phyloP scores from a whole-genome alignment of 2,329 filamentous ascomycete genomes.

The Pestalotiopsis sp. region DNA sequence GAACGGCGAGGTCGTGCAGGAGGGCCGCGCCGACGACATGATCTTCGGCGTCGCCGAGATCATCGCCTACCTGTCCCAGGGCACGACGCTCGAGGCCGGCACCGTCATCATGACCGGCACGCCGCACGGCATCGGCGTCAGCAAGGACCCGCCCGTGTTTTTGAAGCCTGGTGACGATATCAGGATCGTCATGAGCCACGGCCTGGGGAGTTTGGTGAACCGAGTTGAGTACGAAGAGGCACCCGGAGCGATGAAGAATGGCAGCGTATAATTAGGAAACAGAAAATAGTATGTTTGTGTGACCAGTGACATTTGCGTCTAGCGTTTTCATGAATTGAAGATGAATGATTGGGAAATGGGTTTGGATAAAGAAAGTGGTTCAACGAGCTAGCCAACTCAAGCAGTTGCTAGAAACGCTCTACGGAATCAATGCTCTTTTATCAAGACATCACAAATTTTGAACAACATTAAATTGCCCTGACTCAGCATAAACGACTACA shows the following conservation, averaged over 20 bases:
- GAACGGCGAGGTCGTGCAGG: conserved; percentile 26
- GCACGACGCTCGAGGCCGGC: conserved; percentile 26
- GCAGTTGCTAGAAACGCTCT: no score
- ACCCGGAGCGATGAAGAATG: neutral
- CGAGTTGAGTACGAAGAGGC: conserved; percentile 3
- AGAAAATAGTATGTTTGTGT: no score
- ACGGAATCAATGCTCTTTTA: no score
- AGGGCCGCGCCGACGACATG: conserved; percentile 24
- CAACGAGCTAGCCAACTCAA: no score
- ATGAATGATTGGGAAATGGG: no score
- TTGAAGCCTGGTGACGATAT: conserved; percentile 16
- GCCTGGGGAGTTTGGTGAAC: conserved; percentile 10
- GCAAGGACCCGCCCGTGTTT: conserved; percentile 15
- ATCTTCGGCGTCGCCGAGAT: conserved; percentile 33
- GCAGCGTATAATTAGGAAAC: neutral
- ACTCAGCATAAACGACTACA: neutral
- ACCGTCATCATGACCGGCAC: conserved; percentile 32
- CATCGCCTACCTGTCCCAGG: conserved; percentile 25
- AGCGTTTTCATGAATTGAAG: no score
- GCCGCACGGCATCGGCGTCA: conserved; percentile 18
- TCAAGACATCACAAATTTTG: no score
- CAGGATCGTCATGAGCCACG: conserved; percentile 40
- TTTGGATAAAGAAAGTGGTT: no score
- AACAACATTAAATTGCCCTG: no score
- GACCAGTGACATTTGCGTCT: no score